These are phyloP conservation scores for Xenoacremonium recifei DNA, from an alignment of 2,329 filamentous ascomycete species.

Conservation along the genomic window DNA sequence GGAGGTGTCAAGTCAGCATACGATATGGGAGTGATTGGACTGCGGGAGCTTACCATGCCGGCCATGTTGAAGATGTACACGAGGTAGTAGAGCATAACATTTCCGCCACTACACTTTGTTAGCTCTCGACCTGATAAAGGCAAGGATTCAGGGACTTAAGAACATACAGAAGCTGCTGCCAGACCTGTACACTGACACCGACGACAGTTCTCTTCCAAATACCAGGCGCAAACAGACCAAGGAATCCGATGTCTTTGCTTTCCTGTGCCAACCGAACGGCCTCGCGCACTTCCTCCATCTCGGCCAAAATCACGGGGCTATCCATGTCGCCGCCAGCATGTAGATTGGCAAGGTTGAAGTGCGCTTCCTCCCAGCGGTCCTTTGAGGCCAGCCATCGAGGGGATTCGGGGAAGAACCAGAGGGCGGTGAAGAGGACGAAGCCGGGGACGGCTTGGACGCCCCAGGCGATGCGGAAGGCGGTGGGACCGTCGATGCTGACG, in stretches of 20 bases:
- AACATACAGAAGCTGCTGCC: slow-evolving; percentile 47
- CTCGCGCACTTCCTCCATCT: slow-evolving; percentile 53
- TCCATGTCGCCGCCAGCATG: slow-evolving; percentile 55
- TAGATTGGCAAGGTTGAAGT: slow-evolving; percentile 52
- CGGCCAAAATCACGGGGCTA: slow-evolving; percentile 55
- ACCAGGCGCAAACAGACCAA: slow-evolving; percentile 44
- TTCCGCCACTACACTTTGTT: slow-evolving; percentile 38
- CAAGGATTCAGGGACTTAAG: background rate
- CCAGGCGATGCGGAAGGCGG: slow-evolving; percentile 64
- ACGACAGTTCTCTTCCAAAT: slow-evolving; percentile 52
- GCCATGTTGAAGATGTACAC: slow-evolving; percentile 64
- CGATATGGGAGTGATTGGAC: background rate
- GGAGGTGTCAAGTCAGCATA: background rate
- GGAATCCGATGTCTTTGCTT: slow-evolving; percentile 36
- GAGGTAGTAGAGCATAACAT: slow-evolving; percentile 59
- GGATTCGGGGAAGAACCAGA: slow-evolving; percentile 61
- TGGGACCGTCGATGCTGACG: slow-evolving; percentile 48
- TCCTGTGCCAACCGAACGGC: slow-evolving; percentile 37
- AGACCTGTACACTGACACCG: slow-evolving; percentile 51
- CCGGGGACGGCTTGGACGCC: slow-evolving; percentile 62
- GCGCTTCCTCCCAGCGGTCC: slow-evolving; percentile 57
- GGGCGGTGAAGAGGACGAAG: slow-evolving; percentile 53
- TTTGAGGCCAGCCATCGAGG: slow-evolving; percentile 63
- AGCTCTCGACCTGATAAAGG: slow-evolving; percentile 1
- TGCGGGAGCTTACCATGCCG: slow-evolving; percentile 36